Evolutionary conservation across 768 basidiomycete genomes (phyloP).

Genomic region (Rhodosporidiobolus odoratus): DNA sequence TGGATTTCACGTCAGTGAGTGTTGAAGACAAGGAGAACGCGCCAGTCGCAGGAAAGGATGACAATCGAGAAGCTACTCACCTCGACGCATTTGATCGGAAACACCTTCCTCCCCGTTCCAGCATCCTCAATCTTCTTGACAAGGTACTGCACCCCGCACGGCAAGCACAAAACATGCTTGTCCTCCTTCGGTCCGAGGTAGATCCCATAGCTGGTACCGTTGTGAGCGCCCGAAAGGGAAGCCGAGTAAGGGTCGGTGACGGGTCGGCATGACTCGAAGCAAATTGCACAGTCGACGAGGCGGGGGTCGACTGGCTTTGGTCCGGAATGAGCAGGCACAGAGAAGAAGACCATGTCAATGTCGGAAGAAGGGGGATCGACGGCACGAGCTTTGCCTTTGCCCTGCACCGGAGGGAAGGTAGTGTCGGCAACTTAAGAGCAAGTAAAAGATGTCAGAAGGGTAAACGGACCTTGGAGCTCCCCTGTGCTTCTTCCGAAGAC

Average conservation of each 20-base stretch:
- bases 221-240: neutral
- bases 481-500: neutral
- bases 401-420: neutral
- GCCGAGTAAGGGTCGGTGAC: constrained; percentile 3
- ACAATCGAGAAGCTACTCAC: neutral
- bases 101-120: constrained; percentile 7
- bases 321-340: no score
- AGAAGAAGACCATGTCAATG: constrained; percentile 2
- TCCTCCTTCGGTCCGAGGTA: neutral
- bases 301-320: no score
- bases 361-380: neutral
- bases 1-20: neutral
- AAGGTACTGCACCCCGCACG: constrained; percentile 4
- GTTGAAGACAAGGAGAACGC: accelerated
- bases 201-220: neutral
- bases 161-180: constrained; percentile 1
- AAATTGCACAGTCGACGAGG: constrained; percentile 1
- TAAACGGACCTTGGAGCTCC: neutral
- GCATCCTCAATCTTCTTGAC: constrained; percentile 6
- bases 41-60: neutral
- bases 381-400: constrained; percentile 4
- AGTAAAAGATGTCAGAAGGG: neutral
- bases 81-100: constrained; percentile 13
- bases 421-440: neutral
- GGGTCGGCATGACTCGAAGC: constrained; percentile 9